These are phyloP conservation scores for Daedalea quercina DNA, from an alignment of 768 basidiomycete genomes.

Conservation along the genomic window DNA sequence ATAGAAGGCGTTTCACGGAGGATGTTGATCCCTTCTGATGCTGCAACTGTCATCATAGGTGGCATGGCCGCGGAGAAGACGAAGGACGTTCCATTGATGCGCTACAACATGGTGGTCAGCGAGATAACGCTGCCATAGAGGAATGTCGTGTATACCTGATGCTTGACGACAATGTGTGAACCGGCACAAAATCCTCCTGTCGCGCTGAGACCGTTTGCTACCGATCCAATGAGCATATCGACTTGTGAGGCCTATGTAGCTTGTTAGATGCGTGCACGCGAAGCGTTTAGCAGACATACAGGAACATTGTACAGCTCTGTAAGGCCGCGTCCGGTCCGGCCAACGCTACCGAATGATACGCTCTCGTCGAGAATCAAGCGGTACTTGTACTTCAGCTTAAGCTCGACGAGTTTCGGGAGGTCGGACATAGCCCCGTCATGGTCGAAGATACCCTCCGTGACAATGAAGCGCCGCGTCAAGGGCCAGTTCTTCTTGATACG, in stretches of 20 bases:
- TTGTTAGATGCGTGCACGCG: neutral
- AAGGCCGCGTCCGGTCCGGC: conserved; percentile 88
- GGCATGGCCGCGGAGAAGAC: conserved; percentile 97
- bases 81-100: conserved; percentile 92
- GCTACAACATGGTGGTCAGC: conserved; percentile 33
- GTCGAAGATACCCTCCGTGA: conserved; percentile 96
- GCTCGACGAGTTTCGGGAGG: conserved; percentile 85
- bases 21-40: conserved; percentile 79
- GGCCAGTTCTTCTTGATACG: conserved; percentile 75
- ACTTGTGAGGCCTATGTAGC: conserved; percentile 69
- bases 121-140: neutral
- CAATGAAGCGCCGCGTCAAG: conserved; percentile 87
- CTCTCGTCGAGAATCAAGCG: conserved; percentile 91
- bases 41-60: conserved; percentile 79
- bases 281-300: conserved; percentile 32
- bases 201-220: conserved; percentile 77
- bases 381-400: conserved; percentile 95
- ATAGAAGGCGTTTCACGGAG: conserved; percentile 71
- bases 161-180: conserved; percentile 71
- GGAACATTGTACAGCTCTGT: conserved; percentile 94
- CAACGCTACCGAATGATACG: conserved; percentile 89
- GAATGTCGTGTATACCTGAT: conserved; percentile 52
- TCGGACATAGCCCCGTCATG: conserved; percentile 91
- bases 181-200: conserved; percentile 96
- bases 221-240: conserved; percentile 92